These are phyloP conservation scores for Quercus berberidifolia DNA, from an alignment of 306 rosid species.

Conservation along the genomic window DNA sequence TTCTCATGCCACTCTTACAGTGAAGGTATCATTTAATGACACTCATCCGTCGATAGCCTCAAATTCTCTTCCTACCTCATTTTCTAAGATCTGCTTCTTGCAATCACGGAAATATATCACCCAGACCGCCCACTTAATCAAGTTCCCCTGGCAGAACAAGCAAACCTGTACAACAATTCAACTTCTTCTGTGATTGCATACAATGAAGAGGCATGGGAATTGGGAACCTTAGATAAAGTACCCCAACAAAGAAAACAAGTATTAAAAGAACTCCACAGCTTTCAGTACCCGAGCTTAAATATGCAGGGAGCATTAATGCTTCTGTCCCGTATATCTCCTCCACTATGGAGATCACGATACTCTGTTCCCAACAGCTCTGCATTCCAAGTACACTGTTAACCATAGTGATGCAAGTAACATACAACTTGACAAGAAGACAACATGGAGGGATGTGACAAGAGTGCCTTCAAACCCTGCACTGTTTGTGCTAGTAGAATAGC, in stretches of 20 bases:
- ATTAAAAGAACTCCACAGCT: too few relatives aligned
- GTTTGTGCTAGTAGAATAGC: constrained; percentile 24
- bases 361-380: too few relatives aligned
- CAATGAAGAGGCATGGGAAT: constrained; percentile 31
- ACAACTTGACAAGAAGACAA: constrained; percentile 25
- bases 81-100: constrained; percentile 38
- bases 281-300: constrained; percentile 20
- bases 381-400: too few relatives aligned
- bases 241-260: too few relatives aligned
- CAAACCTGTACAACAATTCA: constrained; percentile 32
- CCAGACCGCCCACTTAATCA: constrained; percentile 52
- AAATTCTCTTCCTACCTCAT: constrained; percentile 31
- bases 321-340: neutral
- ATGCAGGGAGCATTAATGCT: constrained; percentile 16
- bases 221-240: constrained; percentile 29
- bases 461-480: constrained; percentile 21
- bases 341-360: too few relatives aligned
- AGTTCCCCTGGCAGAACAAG: constrained; percentile 37
- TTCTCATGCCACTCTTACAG: too few relatives aligned
- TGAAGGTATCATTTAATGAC: too few relatives aligned
- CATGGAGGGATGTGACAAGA: constrained; percentile 25
- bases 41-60: constrained; percentile 6
- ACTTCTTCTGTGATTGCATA: constrained; percentile 30
- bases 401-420: neutral
- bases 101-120: constrained; percentile 52